Percentiles rank a stretch among this genome's conserved stretches.
Evolutionary conservation across 805 yeast genomes (phyloP).

Genomic region (Ogataea pilisensis): DNA sequence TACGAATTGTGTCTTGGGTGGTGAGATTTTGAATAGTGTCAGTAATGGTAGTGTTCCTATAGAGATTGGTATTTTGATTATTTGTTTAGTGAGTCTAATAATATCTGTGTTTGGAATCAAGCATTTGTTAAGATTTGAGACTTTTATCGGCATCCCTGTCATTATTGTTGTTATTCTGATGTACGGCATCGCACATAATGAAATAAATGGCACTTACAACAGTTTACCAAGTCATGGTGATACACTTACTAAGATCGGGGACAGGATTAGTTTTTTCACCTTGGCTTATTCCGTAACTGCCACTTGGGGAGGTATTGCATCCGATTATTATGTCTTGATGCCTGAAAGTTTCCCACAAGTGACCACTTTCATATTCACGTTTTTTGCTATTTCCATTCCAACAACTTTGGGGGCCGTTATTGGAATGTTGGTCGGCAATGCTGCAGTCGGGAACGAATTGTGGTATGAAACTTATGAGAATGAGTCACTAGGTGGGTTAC

Average conservation of each 20-base stretch:
- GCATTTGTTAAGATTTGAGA: slow-evolving; percentile 64
- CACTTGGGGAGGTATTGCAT: slow-evolving; percentile 86
- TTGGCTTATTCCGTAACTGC: slow-evolving; percentile 74
- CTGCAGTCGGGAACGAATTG: slow-evolving; percentile 51
- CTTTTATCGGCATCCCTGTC: slow-evolving; percentile 65
- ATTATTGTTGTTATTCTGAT: slow-evolving; percentile 61
- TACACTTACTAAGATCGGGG: slow-evolving; percentile 50
- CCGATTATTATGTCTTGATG: slow-evolving; percentile 78
- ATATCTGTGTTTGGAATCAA: slow-evolving; percentile 79
- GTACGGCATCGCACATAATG: slow-evolving; percentile 54
- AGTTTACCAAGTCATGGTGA: slow-evolving; percentile 35
- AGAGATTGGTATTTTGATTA: slow-evolving; percentile 70
- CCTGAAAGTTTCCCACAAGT: slow-evolving; percentile 64
- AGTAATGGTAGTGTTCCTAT: slow-evolving; percentile 64
- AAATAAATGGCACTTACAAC: slow-evolving; percentile 32
- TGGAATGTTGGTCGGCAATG: slow-evolving; percentile 68
- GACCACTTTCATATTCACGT: slow-evolving; percentile 56
- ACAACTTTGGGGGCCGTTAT: slow-evolving; percentile 71
- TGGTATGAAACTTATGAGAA: slow-evolving; percentile 55
- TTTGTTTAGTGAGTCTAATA: slow-evolving; percentile 56
- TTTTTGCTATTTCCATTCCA: slow-evolving; percentile 63
- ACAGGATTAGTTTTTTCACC: slow-evolving; percentile 68
- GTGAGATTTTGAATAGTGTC: slow-evolving; percentile 68
- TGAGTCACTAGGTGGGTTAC: slow-evolving; percentile 73
- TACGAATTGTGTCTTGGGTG: slow-evolving; percentile 85